Conservation (phyloP, 495 filamentous ascomycete genomes). For the Paragyromitra xinjiangensis region DNA sequence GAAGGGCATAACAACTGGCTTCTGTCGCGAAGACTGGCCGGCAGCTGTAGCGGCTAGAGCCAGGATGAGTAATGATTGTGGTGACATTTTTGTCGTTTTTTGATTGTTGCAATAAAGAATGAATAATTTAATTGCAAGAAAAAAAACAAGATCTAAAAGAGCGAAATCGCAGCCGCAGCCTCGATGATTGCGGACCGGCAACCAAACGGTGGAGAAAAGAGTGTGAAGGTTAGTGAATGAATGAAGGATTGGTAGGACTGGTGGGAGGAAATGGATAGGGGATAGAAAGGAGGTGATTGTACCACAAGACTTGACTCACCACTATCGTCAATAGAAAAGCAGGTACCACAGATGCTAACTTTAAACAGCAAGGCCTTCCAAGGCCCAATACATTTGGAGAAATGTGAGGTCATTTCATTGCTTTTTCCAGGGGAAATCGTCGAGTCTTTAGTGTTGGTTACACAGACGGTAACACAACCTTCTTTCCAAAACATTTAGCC, state of each 20-base stretch:
- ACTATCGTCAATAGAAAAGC: too few relatives aligned
- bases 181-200: background rate
- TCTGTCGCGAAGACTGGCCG: conserved; percentile 36
- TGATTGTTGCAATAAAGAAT: background rate
- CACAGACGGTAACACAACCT: conserved; percentile 12
- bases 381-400: background rate
- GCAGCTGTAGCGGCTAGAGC: conserved; percentile 34
- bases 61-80: conserved; percentile 16
- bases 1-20: conserved; percentile 54
- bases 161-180: background rate
- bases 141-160: background rate
- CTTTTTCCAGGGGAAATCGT: conserved; percentile 27
- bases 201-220: conserved; percentile 1
- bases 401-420: conserved; percentile 13
- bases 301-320: conserved; percentile 13
- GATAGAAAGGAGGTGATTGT: conserved; percentile 11
- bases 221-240: conserved; percentile 3
- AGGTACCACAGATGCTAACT: background rate
- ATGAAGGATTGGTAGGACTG: background rate
- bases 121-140: conserved; percentile 16
- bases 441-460: background rate
- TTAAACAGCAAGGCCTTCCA: background rate
- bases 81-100: conserved; percentile 5
- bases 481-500: conserved; percentile 16
- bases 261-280: background rate